phyloP scores from a whole-genome alignment of 768 basidiomycete species.

The Dictyophora rubrovolvata region DNA sequence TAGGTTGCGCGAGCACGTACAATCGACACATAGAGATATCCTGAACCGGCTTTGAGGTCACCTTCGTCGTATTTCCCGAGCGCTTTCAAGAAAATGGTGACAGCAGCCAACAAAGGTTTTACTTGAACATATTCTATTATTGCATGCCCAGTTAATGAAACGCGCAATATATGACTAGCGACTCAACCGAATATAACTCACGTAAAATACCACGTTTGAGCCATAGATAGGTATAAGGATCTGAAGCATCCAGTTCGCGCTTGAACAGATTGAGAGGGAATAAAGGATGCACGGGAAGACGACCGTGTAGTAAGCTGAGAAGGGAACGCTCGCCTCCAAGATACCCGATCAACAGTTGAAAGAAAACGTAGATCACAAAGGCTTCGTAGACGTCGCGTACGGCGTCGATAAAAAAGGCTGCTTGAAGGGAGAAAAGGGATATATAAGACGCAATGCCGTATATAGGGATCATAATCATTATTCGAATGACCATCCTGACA shows the following conservation, averaged over 20 bases:
- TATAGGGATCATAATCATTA: slow-evolving; percentile 94
- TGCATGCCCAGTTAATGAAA: background rate
- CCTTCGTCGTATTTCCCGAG: slow-evolving; percentile 86
- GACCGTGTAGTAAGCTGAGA: slow-evolving; percentile 83
- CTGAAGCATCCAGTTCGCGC: slow-evolving; percentile 82
- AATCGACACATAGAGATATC: slow-evolving; percentile 85
- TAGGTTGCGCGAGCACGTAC: slow-evolving; percentile 36
- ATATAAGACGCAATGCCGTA: slow-evolving; percentile 88
- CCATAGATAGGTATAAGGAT: slow-evolving; percentile 89
- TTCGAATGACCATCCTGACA: slow-evolving; percentile 78
- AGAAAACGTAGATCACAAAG: slow-evolving; percentile 92
- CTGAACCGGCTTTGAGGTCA: slow-evolving; percentile 70
- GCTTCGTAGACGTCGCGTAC: slow-evolving; percentile 95
- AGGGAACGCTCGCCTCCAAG: slow-evolving; percentile 91
- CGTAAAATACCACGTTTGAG: slow-evolving; percentile 93
- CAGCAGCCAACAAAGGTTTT: slow-evolving; percentile 81
- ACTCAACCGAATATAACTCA: too few relatives aligned
- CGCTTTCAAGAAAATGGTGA: slow-evolving; percentile 79
- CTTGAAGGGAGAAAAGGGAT: slow-evolving; percentile 86
- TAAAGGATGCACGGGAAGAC: slow-evolving; percentile 77
- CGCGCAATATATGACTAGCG: too few relatives aligned
- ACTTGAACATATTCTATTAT: slow-evolving; percentile 88
- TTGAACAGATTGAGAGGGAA: slow-evolving; percentile 82
- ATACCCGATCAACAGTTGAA: slow-evolving; percentile 69
- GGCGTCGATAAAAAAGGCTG: slow-evolving; percentile 93